Evolutionary conservation across 768 basidiomycete genomes (phyloP).

Genomic region (Omphalotus guepiniiformis): DNA sequence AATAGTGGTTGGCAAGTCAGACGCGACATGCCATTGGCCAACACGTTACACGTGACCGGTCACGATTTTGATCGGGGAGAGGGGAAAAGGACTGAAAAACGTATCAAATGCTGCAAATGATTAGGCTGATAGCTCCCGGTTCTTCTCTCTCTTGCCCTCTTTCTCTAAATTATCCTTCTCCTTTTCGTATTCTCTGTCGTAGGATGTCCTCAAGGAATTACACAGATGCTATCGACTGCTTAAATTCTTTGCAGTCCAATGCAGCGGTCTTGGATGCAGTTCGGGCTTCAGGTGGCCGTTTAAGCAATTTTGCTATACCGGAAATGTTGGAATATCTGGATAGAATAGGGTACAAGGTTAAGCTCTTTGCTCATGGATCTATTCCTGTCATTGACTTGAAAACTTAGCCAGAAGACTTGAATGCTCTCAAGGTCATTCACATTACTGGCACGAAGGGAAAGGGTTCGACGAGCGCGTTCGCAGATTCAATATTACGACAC

Average conservation of each 20-base stretch:
- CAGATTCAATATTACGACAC: constrained; percentile 79
- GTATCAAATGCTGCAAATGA: neutral
- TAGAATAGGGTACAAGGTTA: constrained; percentile 81
- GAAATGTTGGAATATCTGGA: constrained; percentile 90
- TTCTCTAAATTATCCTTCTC: constrained; percentile 4
- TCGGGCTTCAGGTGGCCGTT: constrained; percentile 64
- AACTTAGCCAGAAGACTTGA: constrained; percentile 75
- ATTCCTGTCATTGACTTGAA: constrained; percentile 12
- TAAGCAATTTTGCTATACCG: constrained; percentile 63
- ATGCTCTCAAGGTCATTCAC: constrained; percentile 88
- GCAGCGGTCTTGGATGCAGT: constrained; percentile 87
- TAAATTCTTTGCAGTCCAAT: constrained; percentile 88
- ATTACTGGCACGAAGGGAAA: constrained; percentile 99
- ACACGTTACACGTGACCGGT: neutral
- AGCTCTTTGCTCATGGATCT: neutral
- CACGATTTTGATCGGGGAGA: neutral
- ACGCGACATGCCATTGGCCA: neutral
- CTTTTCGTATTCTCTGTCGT: constrained; percentile 13
- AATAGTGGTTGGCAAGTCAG: neutral
- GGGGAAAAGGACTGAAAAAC: neutral
- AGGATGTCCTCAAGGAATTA: constrained; percentile 66
- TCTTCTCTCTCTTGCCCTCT: neutral
- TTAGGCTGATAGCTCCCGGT: neutral
- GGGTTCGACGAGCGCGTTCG: constrained; percentile 94
- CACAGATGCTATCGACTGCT: constrained; percentile 63